Evolutionary conservation across 768 basidiomycete genomes (phyloP), one percentile per base, ranked within the genome.

Genomic region (Serendipita vermifera): DNA sequence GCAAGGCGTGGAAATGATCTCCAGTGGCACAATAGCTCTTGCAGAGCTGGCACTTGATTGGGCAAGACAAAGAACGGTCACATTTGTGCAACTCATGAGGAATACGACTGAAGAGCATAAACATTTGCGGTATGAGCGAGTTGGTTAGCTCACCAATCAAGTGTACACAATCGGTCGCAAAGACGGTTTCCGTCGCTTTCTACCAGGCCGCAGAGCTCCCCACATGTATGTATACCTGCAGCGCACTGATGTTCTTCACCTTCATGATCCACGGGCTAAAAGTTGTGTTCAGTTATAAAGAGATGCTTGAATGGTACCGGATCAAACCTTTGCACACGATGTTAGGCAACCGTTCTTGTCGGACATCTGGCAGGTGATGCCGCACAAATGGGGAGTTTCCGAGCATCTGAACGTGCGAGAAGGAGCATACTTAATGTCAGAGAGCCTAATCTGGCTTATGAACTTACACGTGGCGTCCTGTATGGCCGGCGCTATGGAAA

Each of bases 1-100:
- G 62, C 3, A 80, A 66, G 1, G 72, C 78, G 54, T 82, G 80
- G 40, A 82, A 67, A 66, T 82, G 81, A 57, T 77, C 64, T 17
- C 62, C 60, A 41, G 67, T 60, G 1, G 72, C 66, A 58, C 81
- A 82, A 20, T 78, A 66, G 14, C 79, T 71, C 59, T 72, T 76
- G 62, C 81, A 83, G 2, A 83, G 64, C 54, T 76, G 69, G 60
- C 81, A 82, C 2, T 64, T 59, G 9, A 79, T 60, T 0, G 81
- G 80, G 60, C 82, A 82, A 32, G 74, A 70, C 13, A 73, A 20
- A 14, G 41, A 67, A 32, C 72, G 67, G 35, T 78, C 74, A 59
- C 82, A 82, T 33, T 64, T 63, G 65, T 82, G 81, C 2, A 66
- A 60, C 2, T 61, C 57, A 60, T 82, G 81, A 3, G 64, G 61